phyloP scores from a whole-genome alignment of 1,284 basidiomycete species.

The Papiliotrema terrestris region DNA sequence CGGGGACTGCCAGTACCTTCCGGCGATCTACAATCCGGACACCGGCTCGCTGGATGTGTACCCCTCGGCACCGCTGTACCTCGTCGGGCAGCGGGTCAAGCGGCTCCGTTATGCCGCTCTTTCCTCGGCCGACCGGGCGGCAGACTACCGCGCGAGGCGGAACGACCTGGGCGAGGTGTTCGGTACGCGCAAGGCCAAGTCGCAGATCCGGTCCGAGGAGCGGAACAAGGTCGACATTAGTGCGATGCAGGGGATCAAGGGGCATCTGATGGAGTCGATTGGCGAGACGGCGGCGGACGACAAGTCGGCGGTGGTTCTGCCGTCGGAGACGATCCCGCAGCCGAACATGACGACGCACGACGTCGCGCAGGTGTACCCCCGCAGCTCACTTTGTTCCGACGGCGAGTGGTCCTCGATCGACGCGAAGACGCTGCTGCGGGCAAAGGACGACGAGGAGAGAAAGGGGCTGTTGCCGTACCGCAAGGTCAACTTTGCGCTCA shows the following conservation, averaged over 20 bases:
- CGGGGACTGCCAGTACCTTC: conserved; percentile 50
- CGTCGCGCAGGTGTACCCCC: conserved; percentile 69
- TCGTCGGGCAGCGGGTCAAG: conserved; percentile 74
- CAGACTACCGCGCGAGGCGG: conserved; percentile 62
- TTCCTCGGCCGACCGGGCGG: conserved; percentile 44
- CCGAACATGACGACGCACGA: conserved; percentile 63
- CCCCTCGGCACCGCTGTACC: conserved; percentile 66
- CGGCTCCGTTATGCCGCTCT: conserved; percentile 57
- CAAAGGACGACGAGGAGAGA: conserved; percentile 57
- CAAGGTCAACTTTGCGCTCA: conserved; percentile 62
- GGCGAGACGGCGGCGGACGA: conserved; percentile 57
- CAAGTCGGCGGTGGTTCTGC: conserved; percentile 15
- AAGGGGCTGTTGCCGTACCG: conserved; percentile 59
- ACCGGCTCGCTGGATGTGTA: conserved; percentile 63
- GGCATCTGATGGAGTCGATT: conserved; percentile 75
- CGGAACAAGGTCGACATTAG: conserved; percentile 80
- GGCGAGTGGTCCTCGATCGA: conserved; percentile 55
- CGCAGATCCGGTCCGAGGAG: conserved; percentile 74
- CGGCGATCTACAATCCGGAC: conserved; percentile 59
- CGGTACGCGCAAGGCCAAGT: conserved; percentile 87
- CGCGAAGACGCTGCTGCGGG: conserved; percentile 54
- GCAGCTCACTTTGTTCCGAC: conserved; percentile 71
- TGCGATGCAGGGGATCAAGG: conserved; percentile 76
- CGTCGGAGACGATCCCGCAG: conserved; percentile 61
- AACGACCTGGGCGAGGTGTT: conserved; percentile 84